Percentiles rank a stretch among this genome's conserved stretches.
Conservation (phyloP, 176 grass and related monocot genomes). For the Coix lacrymajobi region DNA sequence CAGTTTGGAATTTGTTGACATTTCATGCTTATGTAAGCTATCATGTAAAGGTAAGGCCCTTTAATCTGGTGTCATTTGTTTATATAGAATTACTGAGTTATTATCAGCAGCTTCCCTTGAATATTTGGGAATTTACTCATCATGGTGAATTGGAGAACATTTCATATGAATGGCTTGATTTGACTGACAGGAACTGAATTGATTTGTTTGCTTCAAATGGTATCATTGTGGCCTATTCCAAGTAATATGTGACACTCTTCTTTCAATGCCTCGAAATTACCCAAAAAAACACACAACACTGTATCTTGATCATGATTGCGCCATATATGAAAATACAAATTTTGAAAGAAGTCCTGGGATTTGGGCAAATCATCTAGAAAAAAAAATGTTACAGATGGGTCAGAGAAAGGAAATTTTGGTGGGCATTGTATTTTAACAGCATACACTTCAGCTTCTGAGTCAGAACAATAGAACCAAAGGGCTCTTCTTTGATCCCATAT, state of each 20-base stretch:
- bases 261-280: not conserved
- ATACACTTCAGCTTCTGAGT: not conserved
- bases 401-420: not conserved
- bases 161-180: constrained; percentile 3
- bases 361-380: not conserved
- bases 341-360: not conserved
- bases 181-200: not conserved
- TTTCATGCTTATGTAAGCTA: constrained; percentile 99
- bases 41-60: constrained; percentile 80
- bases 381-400: not conserved
- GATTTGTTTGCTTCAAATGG: not conserved
- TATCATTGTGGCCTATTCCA: not conserved
- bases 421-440: not conserved
- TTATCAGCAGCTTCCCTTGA: not conserved
- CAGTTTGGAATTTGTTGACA: constrained; percentile 98
- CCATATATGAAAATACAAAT: not conserved
- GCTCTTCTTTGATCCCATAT: not conserved
- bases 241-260: not conserved
- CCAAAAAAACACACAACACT: not conserved
- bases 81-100: not conserved
- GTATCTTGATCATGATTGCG: not conserved
- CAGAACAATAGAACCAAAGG: not conserved
- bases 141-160: not conserved
- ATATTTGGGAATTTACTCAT: not conserved
- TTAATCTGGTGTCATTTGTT: constrained; percentile 20